Percentiles rank a stretch among this genome's conserved stretches.
These are phyloP conservation scores for Trichosanthes truncata DNA, from an alignment of 306 rosid species.

Conservation along the genomic window DNA sequence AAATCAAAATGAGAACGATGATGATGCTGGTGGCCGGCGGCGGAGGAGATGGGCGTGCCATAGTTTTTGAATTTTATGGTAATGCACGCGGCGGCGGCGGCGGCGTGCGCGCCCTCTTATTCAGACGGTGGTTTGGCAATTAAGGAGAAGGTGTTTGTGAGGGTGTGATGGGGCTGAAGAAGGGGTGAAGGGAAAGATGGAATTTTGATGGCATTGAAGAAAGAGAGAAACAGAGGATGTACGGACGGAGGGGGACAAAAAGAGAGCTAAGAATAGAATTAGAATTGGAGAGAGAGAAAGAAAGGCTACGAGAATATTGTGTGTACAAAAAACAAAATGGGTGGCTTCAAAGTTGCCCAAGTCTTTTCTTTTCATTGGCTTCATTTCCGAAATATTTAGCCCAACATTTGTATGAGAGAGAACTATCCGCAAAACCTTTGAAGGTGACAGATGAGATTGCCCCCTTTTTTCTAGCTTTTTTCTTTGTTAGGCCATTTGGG, in stretches of 20 bases:
- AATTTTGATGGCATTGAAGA: conserved; percentile 13
- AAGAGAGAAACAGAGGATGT: neutral
- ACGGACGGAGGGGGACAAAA: neutral
- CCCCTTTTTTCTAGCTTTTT: neutral
- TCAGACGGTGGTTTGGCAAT: neutral
- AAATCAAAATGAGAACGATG: neutral
- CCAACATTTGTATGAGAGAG: too few species aligned
- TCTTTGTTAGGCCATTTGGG: neutral
- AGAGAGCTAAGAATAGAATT: conserved; percentile 3
- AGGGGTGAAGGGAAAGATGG: neutral
- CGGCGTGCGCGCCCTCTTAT: conserved; percentile 1
- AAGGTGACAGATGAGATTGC: neutral
- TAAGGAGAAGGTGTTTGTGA: neutral
- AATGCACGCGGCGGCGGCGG: neutral
- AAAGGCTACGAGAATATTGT: neutral
- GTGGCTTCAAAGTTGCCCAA: neutral
- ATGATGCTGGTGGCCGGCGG: neutral
- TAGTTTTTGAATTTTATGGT: neutral
- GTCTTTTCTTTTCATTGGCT: neutral
- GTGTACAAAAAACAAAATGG: neutral
- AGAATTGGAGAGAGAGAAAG: neutral
- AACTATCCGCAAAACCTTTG: too few species aligned
- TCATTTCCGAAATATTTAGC: too few species aligned
- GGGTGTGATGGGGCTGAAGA: neutral
- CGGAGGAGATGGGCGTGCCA: neutral